Evolutionary conservation across 169 alveolate genomes (phyloP), one percentile per base, ranked within the genome.

Genomic region (Blepharisma undulans): DNA sequence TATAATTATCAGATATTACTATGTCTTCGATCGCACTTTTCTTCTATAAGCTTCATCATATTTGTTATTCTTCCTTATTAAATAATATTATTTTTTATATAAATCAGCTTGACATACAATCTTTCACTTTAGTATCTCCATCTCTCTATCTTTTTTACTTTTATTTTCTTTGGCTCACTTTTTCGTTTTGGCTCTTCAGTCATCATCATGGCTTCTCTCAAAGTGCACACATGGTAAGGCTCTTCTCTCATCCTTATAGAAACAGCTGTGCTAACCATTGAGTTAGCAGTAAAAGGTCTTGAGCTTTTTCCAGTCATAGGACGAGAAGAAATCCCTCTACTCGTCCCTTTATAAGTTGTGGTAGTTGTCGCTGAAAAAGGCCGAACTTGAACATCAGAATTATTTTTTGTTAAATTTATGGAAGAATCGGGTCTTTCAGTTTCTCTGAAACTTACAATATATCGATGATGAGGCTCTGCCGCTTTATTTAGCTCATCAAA

Each of bases 211-310:
- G 89, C 33, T 72, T 82, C 89, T 22, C 89, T 21, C 74, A 82
- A n/a, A 10, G 89, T 82, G 33, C 33, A 32, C 7, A 82, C 89
- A 30, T 82, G 89, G 76, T 22, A 82, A 82, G 89, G 89, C 76
- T 82, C 89, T 21, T 59, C 34, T 82, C 21, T 82, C 33, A 33
- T 33, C 25, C 89, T 72, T 82, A 82, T 19, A 4, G 32, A 32
- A 16, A 48, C 22, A 19, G 61, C 34, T 30, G 87, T 79, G 87
- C 87, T 79, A 0, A 74, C 80, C 29, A 25, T 22, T 29, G 80
- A 74, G 18, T 22, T 74, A 10, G 80, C 80, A 74, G 80, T 74
- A 25, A 25, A 29, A 29, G 80, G 80, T 7, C 80, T 22, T 48
- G 66, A 48, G 80, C 80, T 74, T 74, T 74, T 74, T 22, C 48